These are phyloP conservation scores for Testicularia cyperi DNA, from an alignment of 1,284 basidiomycete genomes.

Conservation along the genomic window DNA sequence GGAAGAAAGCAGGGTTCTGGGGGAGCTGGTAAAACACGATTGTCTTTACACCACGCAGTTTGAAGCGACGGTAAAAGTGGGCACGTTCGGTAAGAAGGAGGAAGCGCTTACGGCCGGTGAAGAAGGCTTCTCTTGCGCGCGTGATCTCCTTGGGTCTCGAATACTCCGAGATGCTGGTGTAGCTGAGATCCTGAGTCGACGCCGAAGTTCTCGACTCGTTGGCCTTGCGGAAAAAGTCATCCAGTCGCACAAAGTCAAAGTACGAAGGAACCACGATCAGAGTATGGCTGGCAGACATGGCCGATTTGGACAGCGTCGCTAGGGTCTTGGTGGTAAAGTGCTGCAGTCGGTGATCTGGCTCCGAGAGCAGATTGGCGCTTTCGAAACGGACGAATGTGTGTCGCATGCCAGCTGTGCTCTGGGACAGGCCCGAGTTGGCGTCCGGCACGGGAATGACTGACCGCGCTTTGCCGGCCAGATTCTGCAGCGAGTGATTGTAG, in stretches of 20 bases:
- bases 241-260: slow-evolving; percentile 91
- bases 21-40: slow-evolving; percentile 90
- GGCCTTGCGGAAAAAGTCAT: slow-evolving; percentile 73
- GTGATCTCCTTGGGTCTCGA: slow-evolving; percentile 90
- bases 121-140: slow-evolving; percentile 87
- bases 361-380: slow-evolving; percentile 71
- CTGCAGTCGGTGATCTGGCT: slow-evolving; percentile 81
- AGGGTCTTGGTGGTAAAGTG: slow-evolving; percentile 84
- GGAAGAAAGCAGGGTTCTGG: slow-evolving; percentile 85
- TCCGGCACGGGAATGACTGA: slow-evolving; percentile 9
- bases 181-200: slow-evolving; percentile 62
- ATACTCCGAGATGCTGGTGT: slow-evolving; percentile 87
- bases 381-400: slow-evolving; percentile 77
- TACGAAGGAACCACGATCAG: slow-evolving; percentile 89
- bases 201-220: slow-evolving; percentile 58
- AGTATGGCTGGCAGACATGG: slow-evolving; percentile 83
- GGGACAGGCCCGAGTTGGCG: slow-evolving; percentile 21
- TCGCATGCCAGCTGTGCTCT: slow-evolving; percentile 36
- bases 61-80: slow-evolving; percentile 87
- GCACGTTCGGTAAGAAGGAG: slow-evolving; percentile 91
- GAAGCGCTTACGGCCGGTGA: slow-evolving; percentile 81
- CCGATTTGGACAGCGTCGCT: slow-evolving; percentile 80
- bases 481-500: slow-evolving; percentile 73
- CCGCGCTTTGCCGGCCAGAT: slow-evolving; percentile 77
- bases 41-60: slow-evolving; percentile 76